Evolutionary conservation across 1,284 basidiomycete species (phyloP), one percentile per base, ranked within the genome.

Genomic region (Stereum hirsutum): DNA sequence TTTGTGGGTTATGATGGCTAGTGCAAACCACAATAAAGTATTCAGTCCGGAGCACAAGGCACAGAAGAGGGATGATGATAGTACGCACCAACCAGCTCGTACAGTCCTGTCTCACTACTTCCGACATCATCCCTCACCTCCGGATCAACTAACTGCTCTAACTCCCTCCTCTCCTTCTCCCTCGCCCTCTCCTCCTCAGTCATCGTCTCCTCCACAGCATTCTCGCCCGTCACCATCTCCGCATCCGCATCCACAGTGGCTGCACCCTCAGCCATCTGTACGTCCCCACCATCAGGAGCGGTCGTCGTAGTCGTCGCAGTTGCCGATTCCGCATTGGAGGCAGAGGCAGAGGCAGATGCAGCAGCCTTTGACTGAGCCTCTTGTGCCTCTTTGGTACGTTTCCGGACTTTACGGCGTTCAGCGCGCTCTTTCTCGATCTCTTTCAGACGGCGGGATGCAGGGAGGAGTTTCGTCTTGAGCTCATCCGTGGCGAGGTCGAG

Each of bases 1-100:
- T 60, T 99, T 99, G 74, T 98, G 95, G 21, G 93, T 96, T 12
- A 99, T 83, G 56, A 99, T 89, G 1, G 84, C 90, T 89, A 54
- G 33, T 21, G 20, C n/a, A n/a, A 15, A 32, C 4, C 4, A 32
- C 37, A 27, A 15, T 14, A 39, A 38, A 39, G 14, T 14, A 39
- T 26, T 33, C 28, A 41, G 21, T 21, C 8, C 8, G 34, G 17
- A 4, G 24, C 39, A 25, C 21, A 30, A 37, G 28, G 27, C 26
- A 41, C 33, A 12, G 34, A 8, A 35, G 30, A 34, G 26, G 30
- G 3, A 8, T 41, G 10, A 33, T 15, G 34, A 39, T 14, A 33
- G 1, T 3, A 69, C 81, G 54, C 47, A 81, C 89, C 87, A 44
- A 89, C 80, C 28, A 94, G 75, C 45, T 94, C 90, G 59, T 93